Percentiles rank a stretch among this genome's conserved stretches.
phyloP scores from a whole-genome alignment of 768 basidiomycete genomes.

The Saitozyma podzolica region DNA sequence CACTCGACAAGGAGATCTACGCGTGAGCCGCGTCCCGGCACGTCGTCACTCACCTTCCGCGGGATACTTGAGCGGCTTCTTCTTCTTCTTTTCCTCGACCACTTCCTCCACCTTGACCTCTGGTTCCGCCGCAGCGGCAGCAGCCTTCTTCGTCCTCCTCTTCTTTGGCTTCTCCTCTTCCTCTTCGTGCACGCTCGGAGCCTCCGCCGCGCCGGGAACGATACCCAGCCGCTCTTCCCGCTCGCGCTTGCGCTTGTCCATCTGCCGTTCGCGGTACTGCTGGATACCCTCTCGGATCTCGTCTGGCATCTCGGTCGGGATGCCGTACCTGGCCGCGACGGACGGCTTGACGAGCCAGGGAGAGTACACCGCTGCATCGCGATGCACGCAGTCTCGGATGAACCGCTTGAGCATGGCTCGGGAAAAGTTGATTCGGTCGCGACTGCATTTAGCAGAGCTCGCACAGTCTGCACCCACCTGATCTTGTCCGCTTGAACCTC shows the following conservation, averaged over 20 bases:
- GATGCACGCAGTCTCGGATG: constrained; percentile 90
- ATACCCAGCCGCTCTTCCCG: constrained; percentile 41
- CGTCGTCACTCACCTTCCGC: constrained; percentile 43
- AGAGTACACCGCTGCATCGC: constrained; percentile 86
- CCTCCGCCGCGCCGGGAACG: constrained; percentile 9
- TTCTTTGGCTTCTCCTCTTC: constrained; percentile 27
- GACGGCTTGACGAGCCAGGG: constrained; percentile 91
- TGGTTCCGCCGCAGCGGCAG: constrained; percentile 22
- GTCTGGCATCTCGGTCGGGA: constrained; percentile 81
- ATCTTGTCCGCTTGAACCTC: constrained; percentile 78
- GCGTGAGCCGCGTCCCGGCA: constrained; percentile 6
- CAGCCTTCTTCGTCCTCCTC: constrained; percentile 25
- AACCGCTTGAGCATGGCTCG: constrained; percentile 96
- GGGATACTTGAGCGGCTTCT: constrained; percentile 49
- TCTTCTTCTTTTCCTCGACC: constrained; percentile 43
- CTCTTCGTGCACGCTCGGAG: constrained; percentile 10
- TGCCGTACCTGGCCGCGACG: constrained; percentile 80
- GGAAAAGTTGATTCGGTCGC: constrained; percentile 92
- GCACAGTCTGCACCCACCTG: constrained; percentile 60
- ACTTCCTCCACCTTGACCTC: constrained; percentile 24
- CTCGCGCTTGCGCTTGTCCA: constrained; percentile 85
- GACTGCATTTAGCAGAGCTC: constrained; percentile 57
- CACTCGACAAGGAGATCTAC: constrained; percentile 48
- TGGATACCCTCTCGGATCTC: constrained; percentile 77
- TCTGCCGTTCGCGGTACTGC: constrained; percentile 78